A percentile compares a stretch with the other conserved stretches of the same genome.
These are phyloP conservation scores for Desmodesmus armatus DNA, from an alignment of 139 green algal species.

Conservation along the genomic window DNA sequence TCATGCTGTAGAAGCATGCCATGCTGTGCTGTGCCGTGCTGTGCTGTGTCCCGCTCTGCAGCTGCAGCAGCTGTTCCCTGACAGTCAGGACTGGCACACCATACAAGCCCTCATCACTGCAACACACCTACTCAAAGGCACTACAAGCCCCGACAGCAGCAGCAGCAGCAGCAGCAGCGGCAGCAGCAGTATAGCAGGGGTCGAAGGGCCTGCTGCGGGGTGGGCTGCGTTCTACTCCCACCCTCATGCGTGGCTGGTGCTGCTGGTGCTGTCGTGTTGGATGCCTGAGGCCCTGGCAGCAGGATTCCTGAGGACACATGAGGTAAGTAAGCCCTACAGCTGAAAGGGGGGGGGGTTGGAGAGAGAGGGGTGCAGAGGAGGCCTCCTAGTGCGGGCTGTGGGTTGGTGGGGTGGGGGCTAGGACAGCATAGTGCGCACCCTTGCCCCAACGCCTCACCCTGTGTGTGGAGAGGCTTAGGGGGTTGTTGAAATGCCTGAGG, in stretches of 20 bases:
- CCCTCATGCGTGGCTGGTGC: background rate
- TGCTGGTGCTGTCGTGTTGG: conserved; percentile 31
- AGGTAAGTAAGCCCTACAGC: conserved; percentile 23
- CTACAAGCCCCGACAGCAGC: background rate
- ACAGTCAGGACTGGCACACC: background rate
- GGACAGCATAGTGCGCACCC: too few relatives aligned
- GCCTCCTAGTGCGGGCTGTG: too few relatives aligned
- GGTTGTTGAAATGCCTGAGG: conserved; percentile 37
- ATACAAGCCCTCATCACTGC: background rate
- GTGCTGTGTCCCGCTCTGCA: background rate
- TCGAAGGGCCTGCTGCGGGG: background rate
- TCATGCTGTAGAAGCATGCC: background rate
- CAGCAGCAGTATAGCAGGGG: conserved; percentile 14
- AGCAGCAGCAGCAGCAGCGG: conserved; percentile 17
- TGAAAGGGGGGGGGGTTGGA: too few relatives aligned
- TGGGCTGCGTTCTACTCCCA: conserved; percentile 30
- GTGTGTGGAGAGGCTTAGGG: too few relatives aligned
- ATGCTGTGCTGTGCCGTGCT: background rate
- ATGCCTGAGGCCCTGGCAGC: conserved; percentile 19
- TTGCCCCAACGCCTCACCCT: too few relatives aligned
- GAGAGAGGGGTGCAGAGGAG: too few relatives aligned
- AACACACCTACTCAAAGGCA: background rate
- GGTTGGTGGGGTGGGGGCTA: too few relatives aligned
- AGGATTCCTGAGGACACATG: background rate
- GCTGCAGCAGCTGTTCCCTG: conserved; percentile 12